phyloP scores from a whole-genome alignment of 1,284 basidiomycete genomes.

The Mrakiaceae sp. region DNA sequence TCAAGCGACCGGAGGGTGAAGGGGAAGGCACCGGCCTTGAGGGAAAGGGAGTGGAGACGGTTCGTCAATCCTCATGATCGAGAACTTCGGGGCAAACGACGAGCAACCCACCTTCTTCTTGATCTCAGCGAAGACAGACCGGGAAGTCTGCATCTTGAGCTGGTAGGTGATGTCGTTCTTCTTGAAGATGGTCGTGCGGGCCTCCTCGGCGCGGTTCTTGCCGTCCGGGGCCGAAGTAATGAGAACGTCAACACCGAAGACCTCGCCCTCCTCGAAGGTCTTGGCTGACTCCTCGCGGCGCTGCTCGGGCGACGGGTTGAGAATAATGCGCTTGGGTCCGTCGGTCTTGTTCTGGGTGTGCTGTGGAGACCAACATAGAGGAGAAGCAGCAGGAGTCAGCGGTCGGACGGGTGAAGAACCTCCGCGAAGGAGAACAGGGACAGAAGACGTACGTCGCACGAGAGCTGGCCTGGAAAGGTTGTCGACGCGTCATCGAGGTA shows the following conservation, averaged over 20 bases:
- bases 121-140: constrained; percentile 88
- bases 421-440: background rate
- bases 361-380: constrained; percentile 49
- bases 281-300: constrained; percentile 71
- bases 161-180: constrained; percentile 80
- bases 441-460: constrained; percentile 6
- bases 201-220: constrained; percentile 78
- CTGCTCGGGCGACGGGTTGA: constrained; percentile 74
- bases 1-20: constrained; percentile 91
- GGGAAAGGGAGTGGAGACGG: background rate
- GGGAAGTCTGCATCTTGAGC: constrained; percentile 94
- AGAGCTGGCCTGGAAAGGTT: constrained; percentile 11
- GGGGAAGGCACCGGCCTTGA: constrained; percentile 76
- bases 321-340: constrained; percentile 89
- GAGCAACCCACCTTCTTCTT: constrained; percentile 58
- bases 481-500: background rate
- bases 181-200: constrained; percentile 87
- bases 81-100: background rate
- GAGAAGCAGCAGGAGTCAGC: constrained; percentile 30
- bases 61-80: background rate
- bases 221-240: constrained; percentile 79
- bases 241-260: constrained; percentile 90
- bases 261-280: constrained; percentile 85
- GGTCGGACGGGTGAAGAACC: background rate
- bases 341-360: constrained; percentile 90